Evolutionary conservation across 2,329 filamentous ascomycete genomes (phyloP), one percentile per base, ranked within the genome.

Genomic region (Neofusicoccum laricinum): DNA sequence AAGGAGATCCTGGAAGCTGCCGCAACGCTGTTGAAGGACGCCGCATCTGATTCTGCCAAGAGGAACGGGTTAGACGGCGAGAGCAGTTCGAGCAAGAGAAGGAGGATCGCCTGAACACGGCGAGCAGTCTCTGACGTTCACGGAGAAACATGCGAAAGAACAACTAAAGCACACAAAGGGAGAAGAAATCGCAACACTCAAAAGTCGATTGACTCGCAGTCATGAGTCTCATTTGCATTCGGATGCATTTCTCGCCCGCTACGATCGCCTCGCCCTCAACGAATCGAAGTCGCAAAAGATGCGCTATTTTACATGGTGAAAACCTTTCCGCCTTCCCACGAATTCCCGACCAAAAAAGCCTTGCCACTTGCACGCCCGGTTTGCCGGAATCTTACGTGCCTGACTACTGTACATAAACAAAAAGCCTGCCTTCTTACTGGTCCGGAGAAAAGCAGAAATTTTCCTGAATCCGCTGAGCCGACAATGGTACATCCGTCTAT

Each of bases 1-100:
- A 92, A 92, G 74, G 82, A 83, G 68, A 79, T 93, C 5, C 72
- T 93, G 25, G 76, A 81, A 63, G 82, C 86, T 70, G 80, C 87
- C 1, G 80, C 84, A 65, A 68, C 17, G 36, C 72, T 69, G 65
- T 70, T 69, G 67, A 78, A 76, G 74, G 74, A 73, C 32, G 21
- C 21, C 10, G 34, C 32, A 34, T 41, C 58, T 10, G 43, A 38
- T 19, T 38, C 57, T 65, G 67, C 38, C 46, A 63, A 65, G 53
- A 58, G 58, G 51, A 57, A n/a, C 17, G 63, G 55, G 5, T 45
- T 15, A 14, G 50, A 50, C 15, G 32, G 12, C n/a, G 50, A 66
- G n/a, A n/a, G 21, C 30, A 49, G 55, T 25, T 25, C 41, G 14
- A 53, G 43, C 19, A 66, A 67, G 48, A 66, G 53, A 38, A 64